phyloP scores from a whole-genome alignment of 352 stramenopile genomes.

The Nothophytophthora sp. region DNA sequence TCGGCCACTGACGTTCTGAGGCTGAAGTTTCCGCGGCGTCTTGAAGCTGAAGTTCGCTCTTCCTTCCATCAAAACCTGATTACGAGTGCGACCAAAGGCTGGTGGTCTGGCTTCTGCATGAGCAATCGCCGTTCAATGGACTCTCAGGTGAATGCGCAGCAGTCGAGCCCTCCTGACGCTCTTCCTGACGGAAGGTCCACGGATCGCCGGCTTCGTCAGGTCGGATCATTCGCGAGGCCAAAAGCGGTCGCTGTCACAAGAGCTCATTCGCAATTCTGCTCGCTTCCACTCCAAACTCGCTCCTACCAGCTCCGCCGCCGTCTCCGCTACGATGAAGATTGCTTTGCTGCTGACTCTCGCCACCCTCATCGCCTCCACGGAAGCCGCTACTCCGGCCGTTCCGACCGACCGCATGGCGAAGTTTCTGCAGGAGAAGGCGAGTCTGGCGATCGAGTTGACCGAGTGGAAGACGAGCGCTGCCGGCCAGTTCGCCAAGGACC shows the following conservation, averaged over 20 bases:
- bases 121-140: too few species aligned
- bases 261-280: slow-evolving; percentile 43
- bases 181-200: too few species aligned
- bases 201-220: neutral
- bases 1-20: too few species aligned
- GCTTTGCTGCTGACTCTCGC: slow-evolving; percentile 26
- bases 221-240: too few species aligned
- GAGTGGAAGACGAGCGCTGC: slow-evolving; percentile 54
- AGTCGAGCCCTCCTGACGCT: too few species aligned
- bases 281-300: slow-evolving; percentile 5
- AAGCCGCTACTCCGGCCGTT: slow-evolving; percentile 21
- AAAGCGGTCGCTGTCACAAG: neutral
- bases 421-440: slow-evolving; percentile 46
- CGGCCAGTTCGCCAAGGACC: slow-evolving; percentile 46
- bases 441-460: slow-evolving; percentile 40
- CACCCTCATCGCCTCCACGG: slow-evolving; percentile 11
- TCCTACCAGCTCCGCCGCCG: slow-evolving; percentile 14
- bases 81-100: slow-evolving; percentile 22
- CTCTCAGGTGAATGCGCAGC: too few species aligned
- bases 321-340: slow-evolving; percentile 35
- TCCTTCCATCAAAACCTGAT: slow-evolving; percentile 25
- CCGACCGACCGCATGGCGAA: slow-evolving; percentile 33
- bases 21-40: too few species aligned
- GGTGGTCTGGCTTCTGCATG: neutral
- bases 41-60: neutral